phyloP scores from a whole-genome alignment of 192 early-diverging fungal genomes.

The Pilaira anomala region DNA sequence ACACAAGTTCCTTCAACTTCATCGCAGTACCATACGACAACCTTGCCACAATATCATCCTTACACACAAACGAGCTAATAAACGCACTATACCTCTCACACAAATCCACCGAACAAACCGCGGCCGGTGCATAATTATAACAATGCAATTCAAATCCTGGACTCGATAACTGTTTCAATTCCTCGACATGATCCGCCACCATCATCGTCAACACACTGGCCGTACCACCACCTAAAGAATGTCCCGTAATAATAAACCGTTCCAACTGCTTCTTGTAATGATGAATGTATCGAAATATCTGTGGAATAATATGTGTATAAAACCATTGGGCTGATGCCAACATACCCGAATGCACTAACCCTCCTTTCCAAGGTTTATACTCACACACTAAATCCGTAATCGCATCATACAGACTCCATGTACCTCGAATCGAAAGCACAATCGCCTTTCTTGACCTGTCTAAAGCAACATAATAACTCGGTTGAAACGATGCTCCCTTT shows the following conservation, averaged over 20 bases:
- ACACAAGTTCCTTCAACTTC: constrained; percentile 58
- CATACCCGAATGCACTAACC: constrained; percentile 74
- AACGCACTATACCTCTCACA: constrained; percentile 45
- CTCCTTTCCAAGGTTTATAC: constrained; percentile 75
- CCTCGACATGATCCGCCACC: constrained; percentile 47
- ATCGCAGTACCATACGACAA: constrained; percentile 64
- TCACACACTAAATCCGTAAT: constrained; percentile 75
- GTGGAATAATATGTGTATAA: constrained; percentile 57
- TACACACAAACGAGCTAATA: constrained; percentile 56
- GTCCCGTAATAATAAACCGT: constrained; percentile 56
- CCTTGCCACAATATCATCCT: constrained; percentile 61
- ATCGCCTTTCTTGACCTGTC: constrained; percentile 59
- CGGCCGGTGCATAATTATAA: constrained; percentile 54
- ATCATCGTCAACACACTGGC: constrained; percentile 64
- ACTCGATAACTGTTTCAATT: constrained; percentile 34
- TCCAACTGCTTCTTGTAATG: constrained; percentile 32
- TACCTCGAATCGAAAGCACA: constrained; percentile 72
- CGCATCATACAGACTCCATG: constrained; percentile 72
- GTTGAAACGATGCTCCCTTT: constrained; percentile 59
- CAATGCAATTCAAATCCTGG: constrained; percentile 41
- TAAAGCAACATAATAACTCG: constrained; percentile 70
- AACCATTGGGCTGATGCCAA: constrained; percentile 67
- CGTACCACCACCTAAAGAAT: constrained; percentile 60
- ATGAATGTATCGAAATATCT: constrained; percentile 47
- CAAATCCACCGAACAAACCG: constrained; percentile 46